Conservation (phyloP, 2,329 filamentous ascomycete genomes). For the Aspergillus ibericus region DNA sequence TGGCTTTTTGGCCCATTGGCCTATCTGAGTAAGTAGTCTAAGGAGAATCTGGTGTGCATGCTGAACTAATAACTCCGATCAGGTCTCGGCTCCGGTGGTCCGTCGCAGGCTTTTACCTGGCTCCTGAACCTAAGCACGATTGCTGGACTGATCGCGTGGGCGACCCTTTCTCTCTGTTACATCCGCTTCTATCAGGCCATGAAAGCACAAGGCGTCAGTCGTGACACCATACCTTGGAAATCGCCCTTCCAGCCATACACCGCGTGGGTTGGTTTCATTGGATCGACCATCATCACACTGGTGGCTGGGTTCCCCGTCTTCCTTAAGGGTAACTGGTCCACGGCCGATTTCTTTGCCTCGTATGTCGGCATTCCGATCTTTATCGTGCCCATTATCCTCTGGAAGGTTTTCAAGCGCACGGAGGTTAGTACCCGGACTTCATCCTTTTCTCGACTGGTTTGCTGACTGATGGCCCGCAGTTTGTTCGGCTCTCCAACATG, state of each 20-base stretch:
- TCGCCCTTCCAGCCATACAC: slow-evolving; percentile 60
- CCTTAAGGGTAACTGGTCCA: slow-evolving; percentile 34
- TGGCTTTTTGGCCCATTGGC: slow-evolving; percentile 46
- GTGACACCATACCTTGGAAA: slow-evolving; percentile 48
- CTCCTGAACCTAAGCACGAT: slow-evolving; percentile 48
- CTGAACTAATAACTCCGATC: not conserved
- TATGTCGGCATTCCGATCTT: slow-evolving; percentile 47
- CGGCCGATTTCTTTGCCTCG: slow-evolving; percentile 40
- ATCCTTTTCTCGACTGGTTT: not conserved
- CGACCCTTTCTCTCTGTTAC: slow-evolving; percentile 45
- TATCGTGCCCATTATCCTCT: slow-evolving; percentile 43
- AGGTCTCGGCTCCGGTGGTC: slow-evolving; percentile 38
- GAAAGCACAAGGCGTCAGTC: slow-evolving; percentile 39
- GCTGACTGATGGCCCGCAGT: slow-evolving; percentile 14
- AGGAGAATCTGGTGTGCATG: no score
- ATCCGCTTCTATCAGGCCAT: slow-evolving; percentile 54
- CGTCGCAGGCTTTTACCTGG: slow-evolving; percentile 42
- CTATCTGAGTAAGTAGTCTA: slow-evolving; percentile 36
- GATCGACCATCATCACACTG: slow-evolving; percentile 61
- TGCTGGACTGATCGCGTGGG: slow-evolving; percentile 52
- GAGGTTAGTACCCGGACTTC: slow-evolving; percentile 31
- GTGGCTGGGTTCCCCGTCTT: slow-evolving; percentile 66
- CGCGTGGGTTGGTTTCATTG: slow-evolving; percentile 58
- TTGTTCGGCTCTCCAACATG: slow-evolving; percentile 26
- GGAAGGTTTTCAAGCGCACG: slow-evolving; percentile 43